Evolutionary conservation across 2,329 filamentous ascomycete genomes (phyloP), one percentile per base, ranked within the genome.

Genomic region (Nemania diffusa): DNA sequence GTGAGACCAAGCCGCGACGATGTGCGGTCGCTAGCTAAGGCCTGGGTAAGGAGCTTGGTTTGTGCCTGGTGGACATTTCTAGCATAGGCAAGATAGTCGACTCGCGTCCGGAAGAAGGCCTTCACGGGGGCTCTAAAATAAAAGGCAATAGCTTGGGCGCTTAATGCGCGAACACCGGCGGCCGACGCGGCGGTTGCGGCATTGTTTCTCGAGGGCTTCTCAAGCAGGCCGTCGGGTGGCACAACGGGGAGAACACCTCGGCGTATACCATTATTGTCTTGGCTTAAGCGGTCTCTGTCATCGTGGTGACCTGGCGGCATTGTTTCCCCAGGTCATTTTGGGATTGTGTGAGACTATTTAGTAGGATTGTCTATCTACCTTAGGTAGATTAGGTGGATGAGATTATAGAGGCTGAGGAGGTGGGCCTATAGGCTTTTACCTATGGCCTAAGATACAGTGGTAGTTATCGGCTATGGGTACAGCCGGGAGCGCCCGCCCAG

Each of bases 101-200:
- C 93, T 65, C 94, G 85, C 1, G 92, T 94, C 68, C 93, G 88
- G 81, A 97, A 97, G 78, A 97, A 97, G 17, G 94, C 92, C 80
- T 97, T 97, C 60, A 94, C 92, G 0, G 94, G 94, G 0, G 93
- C 93, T 64, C 94, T 87, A 77, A 97, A 97, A 81, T 97, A 97
- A 74, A 97, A 97, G 26, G 93, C 91, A 62, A 97, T 87, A 74
- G 93, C 84, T 77, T 97, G 92, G 7, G 93, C 91, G 73, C 91
- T 94, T 69, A 97, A 79, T 29, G 94, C 94, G 53, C 94, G 91
- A 70, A 94, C 92, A 46, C 92, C 89, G 24, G 94, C 94, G 4
- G 94, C 94, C 24, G 92, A 94, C n/a, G 92, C 92, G 55, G 92
- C 94, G 2, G 87, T 88, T 5, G 87, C 85, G 42, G 85, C 85